phyloP scores from a whole-genome alignment of 2,329 filamentous ascomycete genomes.

The Aureobasidium lini region DNA sequence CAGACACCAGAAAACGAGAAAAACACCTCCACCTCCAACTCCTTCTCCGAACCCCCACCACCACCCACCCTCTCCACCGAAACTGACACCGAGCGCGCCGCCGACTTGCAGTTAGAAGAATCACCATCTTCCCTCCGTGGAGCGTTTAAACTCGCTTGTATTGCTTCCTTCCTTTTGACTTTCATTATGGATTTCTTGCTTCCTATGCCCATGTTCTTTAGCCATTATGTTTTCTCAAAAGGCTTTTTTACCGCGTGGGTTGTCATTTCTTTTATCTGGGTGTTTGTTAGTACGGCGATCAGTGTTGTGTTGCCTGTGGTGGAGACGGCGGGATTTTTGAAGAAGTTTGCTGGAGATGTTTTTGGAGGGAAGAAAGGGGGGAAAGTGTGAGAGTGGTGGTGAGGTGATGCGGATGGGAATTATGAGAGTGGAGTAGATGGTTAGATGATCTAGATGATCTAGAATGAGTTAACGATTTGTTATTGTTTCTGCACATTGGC shows the following conservation, averaged over 20 bases:
- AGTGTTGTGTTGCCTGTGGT: conserved; percentile 32
- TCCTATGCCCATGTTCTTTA: conserved; percentile 36
- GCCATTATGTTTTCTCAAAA: conserved; percentile 33
- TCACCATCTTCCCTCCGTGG: conserved; percentile 27
- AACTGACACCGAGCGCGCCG: conserved; percentile 1
- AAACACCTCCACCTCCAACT: background rate
- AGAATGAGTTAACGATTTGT: no score
- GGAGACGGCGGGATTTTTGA: conserved; percentile 32
- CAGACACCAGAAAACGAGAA: background rate
- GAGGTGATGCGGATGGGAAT: no score
- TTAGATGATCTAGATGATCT: no score
- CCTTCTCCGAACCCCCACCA: background rate
- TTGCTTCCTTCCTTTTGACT: conserved; percentile 29
- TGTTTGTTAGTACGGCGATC: conserved; percentile 31
- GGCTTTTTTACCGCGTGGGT: conserved; percentile 35
- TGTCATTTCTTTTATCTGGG: conserved; percentile 33
- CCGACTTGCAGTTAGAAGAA: conserved; percentile 23
- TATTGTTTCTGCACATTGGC: no score
- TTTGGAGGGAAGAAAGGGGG: background rate
- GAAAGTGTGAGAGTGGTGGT: background rate
- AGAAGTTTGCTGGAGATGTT: conserved; percentile 8
- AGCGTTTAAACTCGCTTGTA: conserved; percentile 32
- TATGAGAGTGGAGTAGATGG: no score
- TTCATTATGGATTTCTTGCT: conserved; percentile 34
- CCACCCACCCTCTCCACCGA: background rate